Evolutionary conservation across 2,329 filamentous ascomycete species (phyloP), one percentile per base, ranked within the genome.

Genomic region (Colletotrichum orchidophilum): DNA sequence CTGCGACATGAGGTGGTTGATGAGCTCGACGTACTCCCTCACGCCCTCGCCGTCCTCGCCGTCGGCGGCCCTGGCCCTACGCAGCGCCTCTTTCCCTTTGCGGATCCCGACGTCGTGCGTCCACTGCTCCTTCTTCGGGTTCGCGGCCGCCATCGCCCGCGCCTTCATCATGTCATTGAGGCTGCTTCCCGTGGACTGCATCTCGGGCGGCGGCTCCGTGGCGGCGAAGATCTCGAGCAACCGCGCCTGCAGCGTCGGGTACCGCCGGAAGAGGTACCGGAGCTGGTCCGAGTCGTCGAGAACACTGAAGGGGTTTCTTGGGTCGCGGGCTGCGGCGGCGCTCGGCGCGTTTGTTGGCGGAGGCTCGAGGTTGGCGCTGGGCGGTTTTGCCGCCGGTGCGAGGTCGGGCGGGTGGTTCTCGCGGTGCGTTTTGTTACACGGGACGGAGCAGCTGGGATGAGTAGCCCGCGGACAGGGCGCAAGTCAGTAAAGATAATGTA

Each of bases 21-120:
- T 84, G 26, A 91, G 80, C 72, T 88, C 87, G 57, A 86, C 87
- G 75, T 90, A 92, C 78, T 91, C 90, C 63, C 87, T 82, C 33
- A 92, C 82, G 5, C 83, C 90, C 74, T 91, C 88, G 33, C 88
- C 88, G 68, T 87, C 86, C 74, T 87, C 84, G n/a, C 86, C 84
- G 1, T 85, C 83, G 33, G 84, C 83, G 35, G 82, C 81, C 68
- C 87, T 83, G 39, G 87, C 86, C 64, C 79, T 83, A 52, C 86
- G 85, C 69, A 92, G 80, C 15, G 85, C 86, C 24, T 85, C 82
- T 54, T 88, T 85, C 1, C 88, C 91, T 24, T 86, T 86, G 64
- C 86, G 82, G 59, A 90, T 83, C 7, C 90, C 90, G 6, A 87
- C 82, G 60, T 92, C 89, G 54, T 83, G 82, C 26, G 87, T 88